These are phyloP conservation scores for Fusarium virguliforme DNA, from an alignment of 2,329 filamentous ascomycete species.

Conservation along the genomic window DNA sequence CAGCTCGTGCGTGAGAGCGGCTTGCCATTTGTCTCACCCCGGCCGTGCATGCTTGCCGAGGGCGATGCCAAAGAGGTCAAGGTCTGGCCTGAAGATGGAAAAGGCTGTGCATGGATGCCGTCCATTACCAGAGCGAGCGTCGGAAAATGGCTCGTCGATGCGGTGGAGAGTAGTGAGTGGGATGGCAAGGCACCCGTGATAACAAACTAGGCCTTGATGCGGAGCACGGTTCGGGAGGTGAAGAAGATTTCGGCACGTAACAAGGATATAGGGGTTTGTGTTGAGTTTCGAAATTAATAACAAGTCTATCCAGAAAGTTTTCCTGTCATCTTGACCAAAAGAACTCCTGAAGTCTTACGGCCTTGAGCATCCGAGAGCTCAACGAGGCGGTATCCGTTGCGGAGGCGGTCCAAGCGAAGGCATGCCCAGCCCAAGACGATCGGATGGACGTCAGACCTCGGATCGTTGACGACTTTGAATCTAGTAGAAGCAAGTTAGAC, in stretches of 20 bases:
- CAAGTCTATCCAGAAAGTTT: too few relatives aligned
- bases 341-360: not conserved
- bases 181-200: conserved; percentile 30
- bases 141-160: conserved; percentile 36
- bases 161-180: conserved; percentile 22
- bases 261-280: not conserved
- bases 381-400: not conserved
- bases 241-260: not conserved
- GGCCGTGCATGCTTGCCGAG: conserved; percentile 30
- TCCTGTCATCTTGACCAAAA: not conserved
- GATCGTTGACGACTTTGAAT: not conserved
- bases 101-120: conserved; percentile 41
- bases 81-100: conserved; percentile 39
- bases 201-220: conserved; percentile 16
- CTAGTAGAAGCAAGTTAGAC: not conserved
- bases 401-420: not conserved
- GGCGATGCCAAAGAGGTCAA: conserved; percentile 22
- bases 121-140: conserved; percentile 32
- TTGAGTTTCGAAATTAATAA: not conserved
- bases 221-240: not conserved
- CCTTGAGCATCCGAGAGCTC: not conserved
- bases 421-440: not conserved
- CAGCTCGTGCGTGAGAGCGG: conserved; percentile 22
- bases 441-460: rapidly evolving
- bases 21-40: conserved; percentile 20